Evolutionary conservation across 495 filamentous ascomycete genomes (phyloP).

Genomic region (Haplographium delicatum): DNA sequence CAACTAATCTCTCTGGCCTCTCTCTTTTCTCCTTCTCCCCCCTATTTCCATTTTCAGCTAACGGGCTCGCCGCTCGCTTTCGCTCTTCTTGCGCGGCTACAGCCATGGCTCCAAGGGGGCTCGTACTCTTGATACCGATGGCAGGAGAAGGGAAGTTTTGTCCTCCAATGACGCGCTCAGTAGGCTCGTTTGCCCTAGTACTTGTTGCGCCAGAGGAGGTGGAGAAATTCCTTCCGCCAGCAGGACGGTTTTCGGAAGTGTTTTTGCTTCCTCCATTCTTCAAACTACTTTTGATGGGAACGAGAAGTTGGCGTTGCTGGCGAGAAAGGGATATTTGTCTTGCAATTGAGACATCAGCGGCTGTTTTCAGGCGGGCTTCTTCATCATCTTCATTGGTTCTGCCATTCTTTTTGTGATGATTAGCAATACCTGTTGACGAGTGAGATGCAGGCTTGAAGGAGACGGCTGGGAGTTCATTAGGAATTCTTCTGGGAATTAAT

Average conservation of each 20-base stretch:
- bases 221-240: background rate
- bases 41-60: background rate
- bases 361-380: constrained; percentile 33
- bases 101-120: constrained; percentile 17
- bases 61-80: constrained; percentile 5
- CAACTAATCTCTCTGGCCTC: constrained; percentile 10
- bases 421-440: constrained; percentile 30
- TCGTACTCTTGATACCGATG: background rate
- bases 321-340: constrained; percentile 54
- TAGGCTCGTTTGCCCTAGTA: background rate
- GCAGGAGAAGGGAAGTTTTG: constrained; percentile 3
- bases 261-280: background rate
- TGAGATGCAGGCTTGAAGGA: too few relatives aligned
- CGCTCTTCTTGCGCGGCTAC: constrained; percentile 12
- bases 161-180: background rate
- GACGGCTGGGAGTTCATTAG: too few relatives aligned
- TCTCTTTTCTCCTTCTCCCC: background rate
- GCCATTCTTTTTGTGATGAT: too few relatives aligned
- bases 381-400: constrained; percentile 23
- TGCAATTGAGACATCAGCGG: constrained; percentile 54
- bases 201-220: background rate
- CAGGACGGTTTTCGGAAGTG: background rate
- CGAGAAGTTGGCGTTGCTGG: constrained; percentile 46
- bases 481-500: too few relatives aligned
- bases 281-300: constrained; percentile 16